Evolutionary conservation across 495 filamentous ascomycete genomes (phyloP).

Genomic region (Staphylotrichum longicolle): DNA sequence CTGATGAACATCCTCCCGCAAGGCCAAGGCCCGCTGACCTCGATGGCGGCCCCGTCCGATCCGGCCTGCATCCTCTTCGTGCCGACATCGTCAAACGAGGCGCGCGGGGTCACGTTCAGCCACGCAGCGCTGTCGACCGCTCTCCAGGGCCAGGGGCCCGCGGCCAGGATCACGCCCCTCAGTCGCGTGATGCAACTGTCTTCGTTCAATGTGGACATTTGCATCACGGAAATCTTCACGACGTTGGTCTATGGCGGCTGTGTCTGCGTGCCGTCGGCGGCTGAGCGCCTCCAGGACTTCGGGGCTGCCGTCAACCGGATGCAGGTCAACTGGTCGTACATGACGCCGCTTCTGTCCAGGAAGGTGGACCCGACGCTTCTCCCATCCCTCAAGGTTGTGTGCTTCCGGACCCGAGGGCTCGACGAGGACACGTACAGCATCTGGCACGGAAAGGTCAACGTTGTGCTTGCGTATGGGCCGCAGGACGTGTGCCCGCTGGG

Average conservation of each 20-base stretch:
- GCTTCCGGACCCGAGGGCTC: constrained; percentile 45
- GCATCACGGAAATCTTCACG: constrained; percentile 63
- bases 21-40: constrained; percentile 35
- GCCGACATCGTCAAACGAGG: constrained; percentile 33
- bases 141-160: constrained; percentile 48
- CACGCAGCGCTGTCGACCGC: constrained; percentile 45
- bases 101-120: constrained; percentile 44
- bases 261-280: constrained; percentile 49
- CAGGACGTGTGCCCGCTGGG: constrained; percentile 47
- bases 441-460: constrained; percentile 45
- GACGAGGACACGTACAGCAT: constrained; percentile 43
- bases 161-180: constrained; percentile 46
- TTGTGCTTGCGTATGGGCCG: constrained; percentile 46
- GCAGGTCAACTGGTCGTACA: constrained; percentile 50
- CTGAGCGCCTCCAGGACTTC: constrained; percentile 39
- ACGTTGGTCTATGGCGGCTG: constrained; percentile 56
- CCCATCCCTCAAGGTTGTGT: constrained; percentile 42
- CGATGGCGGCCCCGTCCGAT: constrained; percentile 39
- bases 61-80: constrained; percentile 47
- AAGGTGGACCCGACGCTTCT: constrained; percentile 41
- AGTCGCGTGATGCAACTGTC: constrained; percentile 66
- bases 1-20: constrained; percentile 28
- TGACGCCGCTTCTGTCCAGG: constrained; percentile 46
- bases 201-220: constrained; percentile 67
- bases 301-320: constrained; percentile 44